A percentile compares a stretch with the other conserved stretches of the same genome.
Evolutionary conservation across 2,329 filamentous ascomycete species (phyloP).

Genomic region (Stagonosporopsis chrysanthemi): DNA sequence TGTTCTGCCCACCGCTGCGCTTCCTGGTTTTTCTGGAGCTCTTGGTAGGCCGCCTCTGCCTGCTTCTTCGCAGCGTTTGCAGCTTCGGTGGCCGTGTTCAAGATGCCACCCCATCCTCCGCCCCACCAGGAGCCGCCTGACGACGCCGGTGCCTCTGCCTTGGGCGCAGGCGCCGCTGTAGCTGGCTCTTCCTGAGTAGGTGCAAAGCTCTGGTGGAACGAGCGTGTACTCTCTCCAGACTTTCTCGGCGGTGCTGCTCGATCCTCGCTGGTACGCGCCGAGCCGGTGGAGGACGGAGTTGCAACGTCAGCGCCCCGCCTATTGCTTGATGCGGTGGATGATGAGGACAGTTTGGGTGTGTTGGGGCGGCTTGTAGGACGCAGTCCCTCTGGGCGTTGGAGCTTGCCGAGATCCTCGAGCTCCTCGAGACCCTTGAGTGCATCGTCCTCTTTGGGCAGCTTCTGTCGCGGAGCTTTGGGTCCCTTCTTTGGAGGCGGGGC

Average conservation of each 20-base stretch:
- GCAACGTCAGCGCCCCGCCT: slow-evolving; percentile 44
- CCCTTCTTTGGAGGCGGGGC: slow-evolving; percentile 53
- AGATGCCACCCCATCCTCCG: slow-evolving; percentile 75
- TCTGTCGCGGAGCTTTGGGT: slow-evolving; percentile 54
- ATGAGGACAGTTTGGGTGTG: slow-evolving; percentile 73
- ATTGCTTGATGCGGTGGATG: slow-evolving; percentile 52
- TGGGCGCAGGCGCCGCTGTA: slow-evolving; percentile 60
- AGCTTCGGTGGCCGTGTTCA: slow-evolving; percentile 81
- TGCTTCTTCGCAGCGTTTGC: slow-evolving; percentile 87
- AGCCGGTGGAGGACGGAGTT: slow-evolving; percentile 51
- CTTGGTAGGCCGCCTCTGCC: slow-evolving; percentile 89
- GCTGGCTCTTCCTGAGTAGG: slow-evolving; percentile 60
- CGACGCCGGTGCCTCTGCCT: slow-evolving; percentile 49
- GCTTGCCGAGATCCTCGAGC: slow-evolving; percentile 60
- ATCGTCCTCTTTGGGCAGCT: slow-evolving; percentile 65
- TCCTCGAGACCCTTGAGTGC: slow-evolving; percentile 88
- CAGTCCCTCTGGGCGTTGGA: slow-evolving; percentile 65
- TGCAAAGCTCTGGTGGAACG: slow-evolving; percentile 75
- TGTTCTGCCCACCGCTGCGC: slow-evolving; percentile 96
- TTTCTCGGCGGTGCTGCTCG: slow-evolving; percentile 65
- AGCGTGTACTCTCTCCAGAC: slow-evolving; percentile 78
- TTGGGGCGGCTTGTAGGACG: slow-evolving; percentile 72
- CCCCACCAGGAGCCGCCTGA: slow-evolving; percentile 66
- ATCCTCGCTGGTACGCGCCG: slow-evolving; percentile 65
- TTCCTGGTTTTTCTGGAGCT: slow-evolving; percentile 96